These are phyloP conservation scores for Fragilariopsis cylindrus DNA, from an alignment of 108 stramenopile genomes.

Conservation along the genomic window DNA sequence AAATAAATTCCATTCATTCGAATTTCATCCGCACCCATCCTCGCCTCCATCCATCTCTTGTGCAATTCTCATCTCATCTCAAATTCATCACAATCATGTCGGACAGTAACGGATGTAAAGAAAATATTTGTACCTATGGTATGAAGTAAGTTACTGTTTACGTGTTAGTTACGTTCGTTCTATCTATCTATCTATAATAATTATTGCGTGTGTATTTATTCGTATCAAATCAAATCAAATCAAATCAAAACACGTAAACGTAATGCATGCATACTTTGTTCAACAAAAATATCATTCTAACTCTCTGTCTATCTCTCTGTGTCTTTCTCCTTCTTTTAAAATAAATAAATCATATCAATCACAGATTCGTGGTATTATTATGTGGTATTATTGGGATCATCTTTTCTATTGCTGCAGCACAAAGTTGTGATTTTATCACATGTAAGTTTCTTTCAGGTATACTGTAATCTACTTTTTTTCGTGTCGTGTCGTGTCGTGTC, in stretches of 20 bases:
- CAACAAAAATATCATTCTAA: neutral
- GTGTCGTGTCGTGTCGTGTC: neutral
- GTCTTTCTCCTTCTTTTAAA: neutral
- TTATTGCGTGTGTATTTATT: neutral
- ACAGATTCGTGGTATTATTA: neutral
- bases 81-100: too few species aligned
- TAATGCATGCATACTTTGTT: neutral
- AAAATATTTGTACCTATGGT: neutral
- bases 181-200: too few species aligned
- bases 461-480: neutral
- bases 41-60: too few species aligned
- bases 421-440: slow-evolving; percentile 1
- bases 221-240: neutral
- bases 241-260: neutral
- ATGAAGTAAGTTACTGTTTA: slow-evolving; percentile 2
- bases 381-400: neutral
- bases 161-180: neutral
- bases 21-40: too few species aligned
- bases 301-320: neutral
- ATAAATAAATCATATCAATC: too few species aligned
- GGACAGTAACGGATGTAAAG: neutral
- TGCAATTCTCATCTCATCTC: too few species aligned
- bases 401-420: neutral
- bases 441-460: neutral
- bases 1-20: too few species aligned